phyloP scores from a whole-genome alignment of 2,329 filamentous ascomycete species.

The Aureobasidium sp. region DNA sequence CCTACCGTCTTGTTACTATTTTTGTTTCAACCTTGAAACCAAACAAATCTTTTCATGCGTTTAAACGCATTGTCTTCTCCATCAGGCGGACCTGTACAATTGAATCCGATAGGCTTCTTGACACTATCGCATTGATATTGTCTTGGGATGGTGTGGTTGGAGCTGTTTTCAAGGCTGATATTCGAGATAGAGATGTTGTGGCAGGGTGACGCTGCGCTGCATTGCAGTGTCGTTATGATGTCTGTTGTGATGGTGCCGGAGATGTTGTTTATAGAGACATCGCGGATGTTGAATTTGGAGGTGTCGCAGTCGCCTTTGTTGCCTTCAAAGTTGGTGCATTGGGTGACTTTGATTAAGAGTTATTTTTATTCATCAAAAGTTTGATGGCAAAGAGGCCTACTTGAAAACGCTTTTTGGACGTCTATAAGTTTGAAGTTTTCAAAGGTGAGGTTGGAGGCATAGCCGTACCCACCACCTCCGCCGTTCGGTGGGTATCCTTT shows the following conservation, averaged over 20 bases:
- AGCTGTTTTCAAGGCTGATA: slow-evolving; percentile 16
- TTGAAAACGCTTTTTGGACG: slow-evolving; percentile 20
- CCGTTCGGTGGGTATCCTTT: slow-evolving; percentile 44
- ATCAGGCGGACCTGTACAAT: slow-evolving; percentile 21
- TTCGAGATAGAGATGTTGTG: slow-evolving; percentile 22
- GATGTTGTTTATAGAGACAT: slow-evolving; percentile 25
- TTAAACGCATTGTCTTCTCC: slow-evolving; percentile 8
- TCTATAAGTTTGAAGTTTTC: slow-evolving; percentile 27
- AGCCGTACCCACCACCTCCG: slow-evolving; percentile 50
- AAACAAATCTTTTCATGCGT: no score
- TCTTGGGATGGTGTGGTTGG: slow-evolving; percentile 19
- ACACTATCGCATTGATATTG: slow-evolving; percentile 25
- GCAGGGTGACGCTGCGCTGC: slow-evolving; percentile 25
- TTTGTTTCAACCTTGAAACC: no score
- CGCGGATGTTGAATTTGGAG: slow-evolving; percentile 33
- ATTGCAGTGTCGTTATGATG: slow-evolving; percentile 25
- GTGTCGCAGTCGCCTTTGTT: slow-evolving; percentile 24
- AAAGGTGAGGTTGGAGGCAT: slow-evolving; percentile 33
- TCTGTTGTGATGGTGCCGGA: slow-evolving; percentile 25
- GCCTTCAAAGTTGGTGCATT: slow-evolving; percentile 25
- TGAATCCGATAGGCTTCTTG: slow-evolving; percentile 20
- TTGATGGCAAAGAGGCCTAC: no score
- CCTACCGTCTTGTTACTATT: no score
- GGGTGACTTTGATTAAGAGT: slow-evolving; percentile 20
- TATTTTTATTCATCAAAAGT: no score